Evolutionary conservation across 495 filamentous ascomycete species (phyloP).

Genomic region (Penicillium arizonense): DNA sequence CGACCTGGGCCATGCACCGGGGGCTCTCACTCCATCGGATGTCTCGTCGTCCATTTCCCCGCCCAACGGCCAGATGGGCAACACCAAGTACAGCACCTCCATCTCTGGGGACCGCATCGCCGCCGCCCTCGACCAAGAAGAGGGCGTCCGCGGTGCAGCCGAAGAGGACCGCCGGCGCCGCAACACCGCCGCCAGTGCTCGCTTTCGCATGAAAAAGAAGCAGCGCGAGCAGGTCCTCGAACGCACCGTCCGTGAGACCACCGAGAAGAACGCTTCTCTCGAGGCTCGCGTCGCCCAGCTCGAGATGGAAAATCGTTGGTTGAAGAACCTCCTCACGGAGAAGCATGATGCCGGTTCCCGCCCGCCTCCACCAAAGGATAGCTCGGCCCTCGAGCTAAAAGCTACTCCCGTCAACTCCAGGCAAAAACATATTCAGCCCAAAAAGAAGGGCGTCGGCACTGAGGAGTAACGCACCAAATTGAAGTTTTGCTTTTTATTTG

Average conservation of each 20-base stretch:
- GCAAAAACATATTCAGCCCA: constrained; percentile 48
- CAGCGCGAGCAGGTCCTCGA: constrained; percentile 94
- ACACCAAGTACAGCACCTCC: constrained; percentile 47
- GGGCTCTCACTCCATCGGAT: constrained; percentile 44
- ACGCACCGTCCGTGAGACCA: constrained; percentile 84
- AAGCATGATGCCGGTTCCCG: constrained; percentile 61
- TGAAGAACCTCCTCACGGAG: constrained; percentile 90
- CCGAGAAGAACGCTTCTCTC: constrained; percentile 74
- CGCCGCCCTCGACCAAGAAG: constrained; percentile 39
- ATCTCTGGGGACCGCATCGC: constrained; percentile 45
- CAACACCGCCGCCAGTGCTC: constrained; percentile 91
- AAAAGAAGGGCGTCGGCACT: constrained; percentile 50
- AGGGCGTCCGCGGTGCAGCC: constrained; percentile 67
- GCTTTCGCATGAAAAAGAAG: constrained; percentile 99
- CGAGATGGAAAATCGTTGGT: constrained; percentile 95
- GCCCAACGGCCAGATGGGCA: constrained; percentile 45
- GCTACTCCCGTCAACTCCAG: constrained; percentile 23
- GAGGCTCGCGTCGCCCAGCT: constrained; percentile 82
- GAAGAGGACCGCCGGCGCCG: constrained; percentile 97
- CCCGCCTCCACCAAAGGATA: constrained; percentile 29
- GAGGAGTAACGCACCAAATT: constrained; percentile 30
- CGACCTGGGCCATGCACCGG: constrained; percentile 39
- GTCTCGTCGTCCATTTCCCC: constrained; percentile 49
- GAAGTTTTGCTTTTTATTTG: constrained; percentile 16
- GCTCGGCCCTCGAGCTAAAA: constrained; percentile 24